Evolutionary conservation across 345 rosid species (phyloP).

Genomic region (Orychophragmus violaceus): DNA sequence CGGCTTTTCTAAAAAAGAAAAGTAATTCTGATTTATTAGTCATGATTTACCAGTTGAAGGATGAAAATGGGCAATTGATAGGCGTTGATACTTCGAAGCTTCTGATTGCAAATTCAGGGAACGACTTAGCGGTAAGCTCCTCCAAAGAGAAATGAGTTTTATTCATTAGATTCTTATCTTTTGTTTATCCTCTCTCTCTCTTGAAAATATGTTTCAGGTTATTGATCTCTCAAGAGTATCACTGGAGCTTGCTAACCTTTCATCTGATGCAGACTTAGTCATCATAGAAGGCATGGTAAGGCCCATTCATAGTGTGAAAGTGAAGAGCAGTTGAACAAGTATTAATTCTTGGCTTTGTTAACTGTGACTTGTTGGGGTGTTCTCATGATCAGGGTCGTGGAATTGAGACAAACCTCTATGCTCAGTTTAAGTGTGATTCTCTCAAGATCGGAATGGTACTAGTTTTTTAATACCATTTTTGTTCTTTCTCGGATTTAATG

Average conservation of each 20-base stretch:
- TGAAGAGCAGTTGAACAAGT: neutral
- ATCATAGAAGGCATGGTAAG: conserved; percentile 98
- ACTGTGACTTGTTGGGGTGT: neutral
- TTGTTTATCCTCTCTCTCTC: neutral
- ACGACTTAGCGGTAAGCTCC: conserved; percentile 74
- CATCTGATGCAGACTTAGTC: conserved; percentile 85
- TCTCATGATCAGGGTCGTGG: conserved; percentile 77
- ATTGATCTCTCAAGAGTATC: conserved; percentile 89
- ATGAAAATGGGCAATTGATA: conserved; percentile 59
- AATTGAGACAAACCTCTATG: conserved; percentile 94
- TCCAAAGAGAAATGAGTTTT: neutral
- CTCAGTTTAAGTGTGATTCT: conserved; percentile 92
- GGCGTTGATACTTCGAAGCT: conserved; percentile 84
- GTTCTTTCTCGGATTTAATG: neutral
- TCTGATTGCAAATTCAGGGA: conserved; percentile 85
- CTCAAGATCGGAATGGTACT: conserved; percentile 90
- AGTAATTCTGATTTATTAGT: conserved; percentile 25
- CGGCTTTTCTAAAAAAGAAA: neutral
- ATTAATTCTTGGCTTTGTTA: neutral
- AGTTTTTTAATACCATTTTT: neutral
- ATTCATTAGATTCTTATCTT: neutral
- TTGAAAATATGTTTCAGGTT: conserved; percentile 46
- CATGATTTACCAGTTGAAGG: conserved; percentile 62
- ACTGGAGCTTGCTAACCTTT: conserved; percentile 70
- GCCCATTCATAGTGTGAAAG: neutral